Percentiles rank a stretch among this genome's conserved stretches.
phyloP scores from a whole-genome alignment of 176 grass and related monocot genomes.

The sorghum (Sorghum bicolor) region Sorghum_bicolor_NCBIv3 NC_012871.2:73639501-73640000 shows the following conservation, averaged over 20 bases:
- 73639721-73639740: too few species aligned
- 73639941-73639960: background rate
- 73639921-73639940: background rate
- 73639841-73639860: background rate
- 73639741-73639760: too few species aligned
- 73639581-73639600: slow-evolving; percentile 28
- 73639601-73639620: slow-evolving; percentile 20
- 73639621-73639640: slow-evolving; percentile 29
- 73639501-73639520: background rate
- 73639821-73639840: background rate
- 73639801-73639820: background rate
- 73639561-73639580: slow-evolving; percentile 76
- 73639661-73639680: background rate
- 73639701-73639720: too few species aligned
- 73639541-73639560: slow-evolving; percentile 77
- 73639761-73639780: too few species aligned
- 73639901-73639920: background rate
- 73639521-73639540: slow-evolving; percentile 81
- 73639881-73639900: background rate
- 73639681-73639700: background rate
- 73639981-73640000: background rate
- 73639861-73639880: background rate
- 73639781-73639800: too few species aligned
- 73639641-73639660: slow-evolving; percentile 18
- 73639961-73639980: background rate